Conservation (phyloP, 2,329 filamentous ascomycete genomes). For the Teratosphaeria zuluensis region DNA sequence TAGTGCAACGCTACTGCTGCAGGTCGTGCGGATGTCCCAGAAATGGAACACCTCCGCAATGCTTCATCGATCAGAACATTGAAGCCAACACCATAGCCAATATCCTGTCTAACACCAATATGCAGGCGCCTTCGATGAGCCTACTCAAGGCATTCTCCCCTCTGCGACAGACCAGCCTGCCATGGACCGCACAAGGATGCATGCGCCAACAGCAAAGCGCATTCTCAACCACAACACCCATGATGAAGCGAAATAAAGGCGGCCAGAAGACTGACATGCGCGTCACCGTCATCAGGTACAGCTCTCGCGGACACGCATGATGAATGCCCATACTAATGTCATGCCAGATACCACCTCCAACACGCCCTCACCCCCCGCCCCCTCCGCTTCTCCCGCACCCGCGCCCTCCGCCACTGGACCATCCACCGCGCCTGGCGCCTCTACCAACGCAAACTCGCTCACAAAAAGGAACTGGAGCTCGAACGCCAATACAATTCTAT, state of each 20-base stretch:
- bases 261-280: conserved; percentile 25
- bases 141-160: conserved; percentile 20
- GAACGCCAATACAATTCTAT: conserved; percentile 75
- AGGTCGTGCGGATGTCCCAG: not conserved
- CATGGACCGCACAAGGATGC: conserved; percentile 17
- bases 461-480: conserved; percentile 57
- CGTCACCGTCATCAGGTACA: conserved; percentile 17
- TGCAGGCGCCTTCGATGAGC: conserved; percentile 19
- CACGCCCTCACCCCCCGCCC: conserved; percentile 63
- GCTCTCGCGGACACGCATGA: too few relatives aligned
- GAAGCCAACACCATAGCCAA: not conserved
- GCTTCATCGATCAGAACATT: not conserved
- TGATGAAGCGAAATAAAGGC: conserved; percentile 21
- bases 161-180: conserved; percentile 3
- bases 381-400: conserved; percentile 73
- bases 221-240: conserved; percentile 32
- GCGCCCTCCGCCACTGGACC: conserved; percentile 91
- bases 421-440: conserved; percentile 95
- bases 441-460: conserved; percentile 59
- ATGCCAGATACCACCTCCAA: conserved; percentile 53
- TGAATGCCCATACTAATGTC: too few relatives aligned
- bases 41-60: not conserved
- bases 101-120: conserved; percentile 1
- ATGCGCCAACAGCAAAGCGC: conserved; percentile 13
- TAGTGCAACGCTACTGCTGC: not conserved